phyloP scores from a whole-genome alignment of 805 yeast species.

The Cyberlindnera euphorbiiphila region DNA sequence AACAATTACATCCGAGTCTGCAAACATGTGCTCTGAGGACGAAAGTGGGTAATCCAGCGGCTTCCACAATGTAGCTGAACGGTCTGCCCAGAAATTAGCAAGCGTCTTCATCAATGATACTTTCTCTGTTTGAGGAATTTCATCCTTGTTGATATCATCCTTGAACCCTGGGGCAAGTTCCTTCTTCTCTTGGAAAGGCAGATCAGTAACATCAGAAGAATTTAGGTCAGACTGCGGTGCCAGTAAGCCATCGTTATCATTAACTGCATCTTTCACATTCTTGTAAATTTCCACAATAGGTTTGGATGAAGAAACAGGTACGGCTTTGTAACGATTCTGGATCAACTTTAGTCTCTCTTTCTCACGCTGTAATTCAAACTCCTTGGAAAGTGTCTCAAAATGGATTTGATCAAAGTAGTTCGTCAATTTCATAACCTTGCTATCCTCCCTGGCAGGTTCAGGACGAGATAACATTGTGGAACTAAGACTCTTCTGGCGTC shows the following conservation, averaged over 20 bases:
- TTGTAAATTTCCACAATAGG: constrained; percentile 92
- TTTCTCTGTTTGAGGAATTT: constrained; percentile 52
- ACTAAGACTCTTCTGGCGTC: constrained; percentile 24
- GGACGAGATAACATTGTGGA: background rate
- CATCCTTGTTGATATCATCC: constrained; percentile 18
- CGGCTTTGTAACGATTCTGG: constrained; percentile 57
- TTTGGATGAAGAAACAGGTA: constrained; percentile 66
- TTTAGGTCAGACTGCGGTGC: constrained; percentile 13
- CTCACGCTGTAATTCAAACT: constrained; percentile 85
- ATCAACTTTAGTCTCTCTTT: constrained; percentile 63
- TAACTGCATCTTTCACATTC: constrained; percentile 85
- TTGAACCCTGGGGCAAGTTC: constrained; percentile 18
- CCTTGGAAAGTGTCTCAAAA: constrained; percentile 74
- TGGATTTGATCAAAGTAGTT: constrained; percentile 69
- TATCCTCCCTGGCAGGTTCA: constrained; percentile 24
- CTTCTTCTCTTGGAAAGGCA: constrained; percentile 8
- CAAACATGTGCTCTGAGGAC: constrained; percentile 84
- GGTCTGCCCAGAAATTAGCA: constrained; percentile 94
- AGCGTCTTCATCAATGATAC: constrained; percentile 77
- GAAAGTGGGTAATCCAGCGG: constrained; percentile 79
- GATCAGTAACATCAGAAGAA: constrained; percentile 12
- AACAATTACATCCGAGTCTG: constrained; percentile 88
- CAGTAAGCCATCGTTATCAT: constrained; percentile 36
- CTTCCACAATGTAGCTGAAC: constrained; percentile 94
- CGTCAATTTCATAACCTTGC: constrained; percentile 62